Evolutionary conservation across 257 asterid genomes (phyloP), one percentile per base, ranked within the genome.

Genomic region (Plectranthus barbatus): DNA sequence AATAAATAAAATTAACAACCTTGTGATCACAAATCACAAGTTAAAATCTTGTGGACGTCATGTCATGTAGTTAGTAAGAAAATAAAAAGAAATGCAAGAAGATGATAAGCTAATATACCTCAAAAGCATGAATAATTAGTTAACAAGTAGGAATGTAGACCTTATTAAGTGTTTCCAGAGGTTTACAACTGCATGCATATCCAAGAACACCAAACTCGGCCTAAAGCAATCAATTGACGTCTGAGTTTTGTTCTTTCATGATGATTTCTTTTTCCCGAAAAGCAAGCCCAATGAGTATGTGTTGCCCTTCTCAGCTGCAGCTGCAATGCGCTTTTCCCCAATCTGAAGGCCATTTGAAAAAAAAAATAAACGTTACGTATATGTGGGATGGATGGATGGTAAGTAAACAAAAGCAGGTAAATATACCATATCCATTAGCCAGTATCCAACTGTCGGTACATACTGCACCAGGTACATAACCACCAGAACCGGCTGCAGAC

Each of bases 401-500:
- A n/a, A n/a, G n/a, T n/a, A n/a, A n/a, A n/a, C n/a, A n/a, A 15
- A 26, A 18, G 41, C 31, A 40, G 50, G 62, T 36, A 9, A 23
- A 3, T 15, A 31, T 81, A 92, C 99, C 97, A 79, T 89, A 80
- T 92, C 99, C 99, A 92, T 89, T 72, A 92, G 91, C 99, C 99
- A 90, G 76, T 74, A 88, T 56, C 97, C 99, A 52, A 85, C 67
- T 11, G 86, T 64, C 9, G 99, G 97, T 74, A 77, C 64, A 77
- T 92, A 89, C 75, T 92, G 99, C 75, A 82, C 84, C 76, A 92
- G 82, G 71, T 92, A 92, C 95, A 92, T 80, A 51, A 89, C 97
- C 20, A 87, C 85, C 64, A 92, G 96, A 76, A 92, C 99, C 3
- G 99, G 99, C 99, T 92, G 94, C 84, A 75, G 60, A 2, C 31